Conservation (phyloP, 1,284 basidiomycete species). For the Fomitopsis betulina region DNA sequence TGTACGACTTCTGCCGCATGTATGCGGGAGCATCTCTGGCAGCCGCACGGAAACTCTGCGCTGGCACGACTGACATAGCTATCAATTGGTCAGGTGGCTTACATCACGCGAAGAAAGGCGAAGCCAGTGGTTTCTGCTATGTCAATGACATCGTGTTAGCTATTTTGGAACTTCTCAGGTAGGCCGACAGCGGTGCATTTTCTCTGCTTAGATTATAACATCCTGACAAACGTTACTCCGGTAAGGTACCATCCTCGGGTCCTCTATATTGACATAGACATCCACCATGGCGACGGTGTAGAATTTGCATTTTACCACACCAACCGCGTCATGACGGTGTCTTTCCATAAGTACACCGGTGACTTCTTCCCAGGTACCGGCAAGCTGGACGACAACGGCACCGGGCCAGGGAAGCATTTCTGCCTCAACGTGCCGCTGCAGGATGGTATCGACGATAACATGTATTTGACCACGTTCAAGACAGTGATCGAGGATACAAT, state of each 20-base stretch:
- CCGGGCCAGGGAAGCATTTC: slow-evolving; percentile 89
- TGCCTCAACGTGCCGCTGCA: slow-evolving; percentile 93
- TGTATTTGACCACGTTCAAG: slow-evolving; percentile 95
- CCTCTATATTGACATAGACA: slow-evolving; percentile 95
- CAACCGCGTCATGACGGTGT: slow-evolving; percentile 97
- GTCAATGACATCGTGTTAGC: slow-evolving; percentile 94
- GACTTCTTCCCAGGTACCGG: slow-evolving; percentile 98
- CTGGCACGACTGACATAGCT: slow-evolving; percentile 90
- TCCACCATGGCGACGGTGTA: slow-evolving; percentile 96
- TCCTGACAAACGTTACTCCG: neutral
- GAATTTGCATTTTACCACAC: slow-evolving; percentile 98
- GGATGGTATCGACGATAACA: slow-evolving; percentile 97
- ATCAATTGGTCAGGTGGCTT: slow-evolving; percentile 97
- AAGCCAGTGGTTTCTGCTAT: slow-evolving; percentile 96
- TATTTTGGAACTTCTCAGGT: slow-evolving; percentile 91
- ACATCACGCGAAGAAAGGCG: slow-evolving; percentile 94
- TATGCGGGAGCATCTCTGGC: slow-evolving; percentile 91
- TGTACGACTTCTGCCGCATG: slow-evolving; percentile 91
- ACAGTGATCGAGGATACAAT: slow-evolving; percentile 94
- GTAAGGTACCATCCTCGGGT: slow-evolving; percentile 84
- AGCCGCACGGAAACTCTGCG: slow-evolving; percentile 80
- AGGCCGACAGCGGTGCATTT: slow-evolving; percentile 15
- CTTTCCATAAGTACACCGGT: slow-evolving; percentile 98
- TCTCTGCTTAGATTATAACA: neutral
- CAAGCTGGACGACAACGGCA: slow-evolving; percentile 88